A percentile compares a stretch with the other conserved stretches of the same genome.
Conservation (phyloP, 352 stramenopile species). For the Peronospora farinosa region DNA sequence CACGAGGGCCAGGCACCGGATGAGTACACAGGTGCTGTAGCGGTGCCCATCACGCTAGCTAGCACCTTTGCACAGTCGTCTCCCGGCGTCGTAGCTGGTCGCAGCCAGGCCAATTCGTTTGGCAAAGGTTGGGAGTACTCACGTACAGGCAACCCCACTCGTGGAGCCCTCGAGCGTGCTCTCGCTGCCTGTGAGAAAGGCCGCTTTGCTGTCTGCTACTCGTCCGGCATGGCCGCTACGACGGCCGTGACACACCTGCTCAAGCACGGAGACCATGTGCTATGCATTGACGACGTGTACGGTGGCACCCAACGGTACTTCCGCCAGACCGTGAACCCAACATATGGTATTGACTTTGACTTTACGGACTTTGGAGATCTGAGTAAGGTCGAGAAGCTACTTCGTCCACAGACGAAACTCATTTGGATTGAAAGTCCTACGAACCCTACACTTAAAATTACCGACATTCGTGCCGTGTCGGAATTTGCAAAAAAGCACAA, state of each 20-base stretch:
- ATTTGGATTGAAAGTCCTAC: slow-evolving; percentile 91
- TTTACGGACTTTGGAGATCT: slow-evolving; percentile 92
- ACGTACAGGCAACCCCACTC: slow-evolving; percentile 94
- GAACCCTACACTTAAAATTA: slow-evolving; percentile 93
- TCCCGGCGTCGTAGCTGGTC: slow-evolving; percentile 67
- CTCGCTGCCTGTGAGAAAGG: slow-evolving; percentile 90
- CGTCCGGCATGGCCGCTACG: slow-evolving; percentile 88
- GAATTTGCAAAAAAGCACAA: slow-evolving; percentile 85
- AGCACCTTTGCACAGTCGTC: slow-evolving; percentile 87
- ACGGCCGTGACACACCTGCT: slow-evolving; percentile 84
- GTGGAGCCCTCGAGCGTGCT: slow-evolving; percentile 89
- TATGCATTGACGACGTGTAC: slow-evolving; percentile 94
- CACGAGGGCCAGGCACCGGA: slow-evolving; percentile 77
- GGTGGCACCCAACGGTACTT: slow-evolving; percentile 93
- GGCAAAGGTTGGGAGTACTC: slow-evolving; percentile 95
- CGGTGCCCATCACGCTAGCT: slow-evolving; percentile 87
- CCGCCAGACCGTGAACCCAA: slow-evolving; percentile 85
- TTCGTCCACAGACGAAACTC: slow-evolving; percentile 88
- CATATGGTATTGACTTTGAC: slow-evolving; percentile 90
- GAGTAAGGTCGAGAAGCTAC: slow-evolving; percentile 63
- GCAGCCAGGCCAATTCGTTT: slow-evolving; percentile 81
- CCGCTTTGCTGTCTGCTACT: slow-evolving; percentile 84
- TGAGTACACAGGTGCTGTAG: slow-evolving; percentile 70
- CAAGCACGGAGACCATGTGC: slow-evolving; percentile 89
- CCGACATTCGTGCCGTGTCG: slow-evolving; percentile 89